A percentile compares a stretch with the other conserved stretches of the same genome.
phyloP scores from a whole-genome alignment of 2,329 filamentous ascomycete species.

The Colletotrichum plurivorum region DNA sequence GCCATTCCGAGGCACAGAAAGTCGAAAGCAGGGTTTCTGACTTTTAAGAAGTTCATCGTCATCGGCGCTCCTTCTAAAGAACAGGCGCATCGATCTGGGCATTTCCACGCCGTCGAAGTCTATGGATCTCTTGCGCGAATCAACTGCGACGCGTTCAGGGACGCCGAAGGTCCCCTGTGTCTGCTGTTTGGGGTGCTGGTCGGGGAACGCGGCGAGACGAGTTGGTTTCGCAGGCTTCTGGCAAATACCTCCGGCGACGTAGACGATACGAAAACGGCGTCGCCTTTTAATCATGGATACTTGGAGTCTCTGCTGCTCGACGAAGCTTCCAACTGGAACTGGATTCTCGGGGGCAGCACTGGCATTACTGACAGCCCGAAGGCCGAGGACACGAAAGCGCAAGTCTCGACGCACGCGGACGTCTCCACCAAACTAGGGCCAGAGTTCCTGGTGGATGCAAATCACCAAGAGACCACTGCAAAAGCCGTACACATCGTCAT shows the following conservation, averaged over 20 bases:
- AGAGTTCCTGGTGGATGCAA: background rate
- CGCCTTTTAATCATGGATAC: background rate
- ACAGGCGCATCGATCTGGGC: too few species aligned
- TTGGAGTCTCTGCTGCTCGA: background rate
- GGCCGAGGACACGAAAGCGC: too few species aligned
- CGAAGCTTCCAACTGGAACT: background rate
- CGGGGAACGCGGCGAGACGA: background rate
- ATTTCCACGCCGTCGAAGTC: background rate
- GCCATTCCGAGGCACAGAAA: constrained; percentile 24
- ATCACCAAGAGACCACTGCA: background rate
- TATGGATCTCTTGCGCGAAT: constrained; percentile 18
- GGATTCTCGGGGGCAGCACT: too few species aligned
- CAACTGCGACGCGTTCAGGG: background rate
- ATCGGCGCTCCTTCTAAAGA: background rate
- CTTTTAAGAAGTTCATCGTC: constrained; percentile 14
- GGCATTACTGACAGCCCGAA: too few species aligned
- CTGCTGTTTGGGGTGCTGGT: constrained; percentile 6
- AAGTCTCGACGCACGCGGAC: fast-evolving
- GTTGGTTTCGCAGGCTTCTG: background rate
- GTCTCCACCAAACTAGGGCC: background rate
- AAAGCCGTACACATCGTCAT: constrained; percentile 1
- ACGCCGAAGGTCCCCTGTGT: background rate
- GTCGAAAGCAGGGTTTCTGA: constrained; percentile 23
- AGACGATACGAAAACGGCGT: fast-evolving
- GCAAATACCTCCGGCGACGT: fast-evolving